A percentile compares a stretch with the other conserved stretches of the same genome.
phyloP scores from a whole-genome alignment of 192 early-diverging fungal species.

The Gigaspora rosea region DNA sequence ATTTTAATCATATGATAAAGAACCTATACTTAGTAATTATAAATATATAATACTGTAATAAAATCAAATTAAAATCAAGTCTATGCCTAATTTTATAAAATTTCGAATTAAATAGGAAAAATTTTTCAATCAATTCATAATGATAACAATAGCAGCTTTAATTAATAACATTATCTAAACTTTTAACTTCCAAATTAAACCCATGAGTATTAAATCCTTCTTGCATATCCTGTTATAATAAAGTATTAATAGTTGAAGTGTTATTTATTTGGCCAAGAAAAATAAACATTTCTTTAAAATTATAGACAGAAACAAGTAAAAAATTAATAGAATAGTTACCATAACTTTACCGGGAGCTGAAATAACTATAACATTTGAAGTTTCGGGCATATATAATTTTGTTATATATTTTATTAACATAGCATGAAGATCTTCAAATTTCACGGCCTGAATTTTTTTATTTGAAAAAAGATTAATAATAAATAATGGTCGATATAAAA shows the following conservation, averaged over 20 bases:
- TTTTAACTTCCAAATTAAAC: conserved; percentile 48
- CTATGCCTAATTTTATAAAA: no score
- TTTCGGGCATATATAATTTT: conserved; percentile 50
- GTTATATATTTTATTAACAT: conserved; percentile 54
- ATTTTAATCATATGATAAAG: no score
- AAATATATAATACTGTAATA: no score
- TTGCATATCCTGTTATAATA: conserved; percentile 39
- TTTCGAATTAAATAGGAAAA: no score
- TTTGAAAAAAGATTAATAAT: neutral
- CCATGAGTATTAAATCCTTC: conserved; percentile 51
- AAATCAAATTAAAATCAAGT: no score
- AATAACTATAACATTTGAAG: conserved; percentile 53
- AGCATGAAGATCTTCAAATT: conserved; percentile 48
- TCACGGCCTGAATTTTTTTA: conserved; percentile 34
- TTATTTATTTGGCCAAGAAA: no score
- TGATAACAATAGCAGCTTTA: neutral
- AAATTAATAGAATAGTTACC: conserved; percentile 3
- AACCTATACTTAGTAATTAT: no score
- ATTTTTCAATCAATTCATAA: no score
- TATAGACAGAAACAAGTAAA: no score
- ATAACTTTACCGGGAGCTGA: conserved; percentile 52
- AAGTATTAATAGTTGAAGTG: no score
- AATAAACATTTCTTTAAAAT: no score
- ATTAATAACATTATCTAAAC: conserved; percentile 48
- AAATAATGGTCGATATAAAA: neutral